Evolutionary conservation across 129 eudicot genomes (phyloP).

Genomic region (Artemisia argyi): DNA sequence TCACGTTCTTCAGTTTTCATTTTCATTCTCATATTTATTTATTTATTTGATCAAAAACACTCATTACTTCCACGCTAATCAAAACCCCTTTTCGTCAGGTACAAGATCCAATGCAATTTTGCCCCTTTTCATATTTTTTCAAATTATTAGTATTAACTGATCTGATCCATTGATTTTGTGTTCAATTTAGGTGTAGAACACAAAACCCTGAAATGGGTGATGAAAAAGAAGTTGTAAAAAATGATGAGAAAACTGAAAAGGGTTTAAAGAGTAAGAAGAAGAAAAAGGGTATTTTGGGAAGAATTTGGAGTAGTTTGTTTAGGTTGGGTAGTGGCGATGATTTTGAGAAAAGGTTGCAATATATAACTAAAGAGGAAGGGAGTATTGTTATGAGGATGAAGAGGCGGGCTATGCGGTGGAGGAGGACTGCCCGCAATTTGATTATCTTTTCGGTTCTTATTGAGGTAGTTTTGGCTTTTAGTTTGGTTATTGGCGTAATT

Average conservation of each 20-base stretch:
- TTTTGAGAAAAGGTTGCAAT: slow-evolving; percentile 76
- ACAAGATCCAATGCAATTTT: no score
- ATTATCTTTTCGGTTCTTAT: slow-evolving; percentile 63
- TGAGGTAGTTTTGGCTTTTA: slow-evolving; percentile 50
- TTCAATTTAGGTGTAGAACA: not conserved
- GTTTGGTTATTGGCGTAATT: not conserved
- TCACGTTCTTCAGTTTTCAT: no score
- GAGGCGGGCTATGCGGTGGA: slow-evolving; percentile 57
- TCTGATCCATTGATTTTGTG: slow-evolving; percentile 24
- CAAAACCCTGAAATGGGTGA: slow-evolving; percentile 32
- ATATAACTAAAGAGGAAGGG: slow-evolving; percentile 80
- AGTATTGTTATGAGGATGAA: slow-evolving; percentile 65
- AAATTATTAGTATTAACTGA: not conserved
- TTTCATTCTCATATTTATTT: no score
- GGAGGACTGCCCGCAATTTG: slow-evolving; percentile 56
- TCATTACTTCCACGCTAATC: no score
- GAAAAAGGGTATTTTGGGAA: slow-evolving; percentile 60
- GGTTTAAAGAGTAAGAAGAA: slow-evolving; percentile 29
- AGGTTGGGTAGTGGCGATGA: slow-evolving; percentile 65
- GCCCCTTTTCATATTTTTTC: no score
- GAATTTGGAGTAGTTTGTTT: slow-evolving; percentile 68
- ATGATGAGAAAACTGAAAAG: slow-evolving; percentile 18
- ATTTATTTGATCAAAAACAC: no score
- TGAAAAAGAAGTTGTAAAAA: slow-evolving; percentile 35
- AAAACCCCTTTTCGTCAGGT: no score